Evolutionary conservation across 352 stramenopile species (phyloP).

Genomic region (Globisporangium barbulae): DNA sequence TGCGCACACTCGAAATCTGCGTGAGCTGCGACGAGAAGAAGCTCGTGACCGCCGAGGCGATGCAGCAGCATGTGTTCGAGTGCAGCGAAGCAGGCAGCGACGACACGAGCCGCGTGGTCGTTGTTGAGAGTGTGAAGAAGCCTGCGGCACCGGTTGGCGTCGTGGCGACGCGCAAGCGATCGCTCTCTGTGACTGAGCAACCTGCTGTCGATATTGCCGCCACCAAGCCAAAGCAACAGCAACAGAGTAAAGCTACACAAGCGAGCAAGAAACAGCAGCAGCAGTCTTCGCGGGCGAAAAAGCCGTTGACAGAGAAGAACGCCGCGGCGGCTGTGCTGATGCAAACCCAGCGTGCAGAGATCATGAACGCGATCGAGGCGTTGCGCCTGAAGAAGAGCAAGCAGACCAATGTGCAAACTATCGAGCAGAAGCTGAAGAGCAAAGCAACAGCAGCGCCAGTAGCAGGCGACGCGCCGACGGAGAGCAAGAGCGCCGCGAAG

Average conservation of each 20-base stretch:
- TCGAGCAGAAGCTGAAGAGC: not conserved
- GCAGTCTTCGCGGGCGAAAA: not conserved
- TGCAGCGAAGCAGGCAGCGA: constrained; percentile 25
- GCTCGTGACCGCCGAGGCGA: constrained; percentile 34
- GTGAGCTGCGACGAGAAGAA: constrained; percentile 41
- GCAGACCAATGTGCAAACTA: not conserved
- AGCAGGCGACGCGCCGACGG: not conserved
- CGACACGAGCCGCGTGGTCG: constrained; percentile 4
- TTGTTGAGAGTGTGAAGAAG: constrained; percentile 12
- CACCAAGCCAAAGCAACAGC: constrained; percentile 9
- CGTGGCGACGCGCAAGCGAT: constrained; percentile 25
- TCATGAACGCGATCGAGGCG: constrained; percentile 9
- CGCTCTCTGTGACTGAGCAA: constrained; percentile 21
- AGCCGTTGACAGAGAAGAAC: not conserved
- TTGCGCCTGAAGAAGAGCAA: constrained; percentile 13
- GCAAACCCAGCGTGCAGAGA: not conserved
- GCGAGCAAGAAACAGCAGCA: constrained; percentile 19
- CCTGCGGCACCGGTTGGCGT: not conserved
- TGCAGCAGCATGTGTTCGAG: constrained; percentile 39
- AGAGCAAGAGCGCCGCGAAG: constrained; percentile 11
- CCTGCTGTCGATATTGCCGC: not conserved
- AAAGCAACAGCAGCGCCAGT: not conserved
- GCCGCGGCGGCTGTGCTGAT: not conserved
- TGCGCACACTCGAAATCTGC: constrained; percentile 42
- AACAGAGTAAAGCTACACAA: constrained; percentile 20